Evolutionary conservation across 495 filamentous ascomycete species (phyloP), one percentile per base, ranked within the genome.

Genomic region (Cenococcum geophilum): DNA sequence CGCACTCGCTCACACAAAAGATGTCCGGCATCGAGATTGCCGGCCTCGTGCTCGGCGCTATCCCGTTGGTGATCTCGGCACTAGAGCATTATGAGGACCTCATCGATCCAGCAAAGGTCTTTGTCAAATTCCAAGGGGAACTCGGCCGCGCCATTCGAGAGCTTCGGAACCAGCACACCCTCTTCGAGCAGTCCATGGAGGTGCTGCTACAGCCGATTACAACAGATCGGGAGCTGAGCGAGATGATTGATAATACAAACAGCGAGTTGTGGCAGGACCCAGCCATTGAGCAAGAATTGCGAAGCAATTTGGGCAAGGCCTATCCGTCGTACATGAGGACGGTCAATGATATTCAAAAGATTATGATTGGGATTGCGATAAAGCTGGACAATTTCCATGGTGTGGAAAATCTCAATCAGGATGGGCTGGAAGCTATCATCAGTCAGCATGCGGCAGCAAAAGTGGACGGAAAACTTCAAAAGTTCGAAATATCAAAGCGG

Each of bases 41-140:
- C 12, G 77, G 77, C 16, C 22, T 76, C 25, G 62, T 77, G 0
- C 75, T 79, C 10, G 77, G 72, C 18, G 60, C 70, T 18, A 65
- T 79, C 14, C 77, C 77, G 16, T 40, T 79, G 12, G 55, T 76
- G 0, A 68, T 79, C 3, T 71, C 70, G 9, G 72, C 69, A 22
- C 62, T 79, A 1, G 68, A 78, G 34, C 60, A 71, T 23, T 78
- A 76, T 58, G 57, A 66, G 37, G 62, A 73, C 5, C 72, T 68
- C 11, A 52, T 75, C 12, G 42, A 32, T 4, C 36, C 36, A 9
- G 20, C 22, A 25, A 43, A 48, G 14, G 56, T 36, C 9, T 59
- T 59, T 20, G 51, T 21, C 10, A 11, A 36, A 12, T 59, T 36
- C 37, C n/a, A 59, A 21, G 40, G 40, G 18, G 12, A 59, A 12